Base-by-base conservation (phyloP, 345 rosid species). In the Eucalyptus sideroxylon region DNA sequence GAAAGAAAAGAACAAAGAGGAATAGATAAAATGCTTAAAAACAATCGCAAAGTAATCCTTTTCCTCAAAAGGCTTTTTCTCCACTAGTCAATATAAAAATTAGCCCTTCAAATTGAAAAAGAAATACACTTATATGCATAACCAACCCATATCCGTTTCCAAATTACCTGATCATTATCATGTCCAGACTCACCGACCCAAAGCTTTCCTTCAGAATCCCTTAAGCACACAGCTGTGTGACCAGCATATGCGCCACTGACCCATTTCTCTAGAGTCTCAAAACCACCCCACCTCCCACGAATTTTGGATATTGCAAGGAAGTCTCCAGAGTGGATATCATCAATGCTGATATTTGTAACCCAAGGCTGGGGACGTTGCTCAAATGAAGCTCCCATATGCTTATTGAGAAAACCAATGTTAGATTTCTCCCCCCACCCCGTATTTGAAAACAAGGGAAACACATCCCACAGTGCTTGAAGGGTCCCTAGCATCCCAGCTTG, bases 241-340 rank as follows among this genome's bases (percentile, higher is more conserved):
- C 99, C 99, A 91, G 99, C 99, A 94, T 96, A 98, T 47, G 99
- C 93, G 90, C 99, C 99, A 86, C 98, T 98, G 50, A 98, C 99
- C 99, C 99, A 97, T 94, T 98, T 98, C 96, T 98, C 99, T 62
- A 98, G 91, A 51, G 99, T 98, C 94, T 98, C 99, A 92, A 98
- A 98, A 86, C 99, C 99, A 92, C 92, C 92, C 92, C 92, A 90
- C 90, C 92, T 80, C 62, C 92, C 92, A 23, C 92, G 92, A 56
- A 91, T 96, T 92, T 97, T 98, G 34, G 99, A 98, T 88, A 98
- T 89, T 21, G 96, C 99, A 88, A 97, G 95, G 67, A 98, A 94
- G 93, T 98, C 99, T 27, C 99, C 98, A 17, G 99, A 96, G 88
- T 95, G 96, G 89, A 98, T 95, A 88, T 95, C 98, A 88, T 96